phyloP scores from a whole-genome alignment of 2,329 filamentous ascomycete species.

The Exophiala dermatitidis region DNA sequence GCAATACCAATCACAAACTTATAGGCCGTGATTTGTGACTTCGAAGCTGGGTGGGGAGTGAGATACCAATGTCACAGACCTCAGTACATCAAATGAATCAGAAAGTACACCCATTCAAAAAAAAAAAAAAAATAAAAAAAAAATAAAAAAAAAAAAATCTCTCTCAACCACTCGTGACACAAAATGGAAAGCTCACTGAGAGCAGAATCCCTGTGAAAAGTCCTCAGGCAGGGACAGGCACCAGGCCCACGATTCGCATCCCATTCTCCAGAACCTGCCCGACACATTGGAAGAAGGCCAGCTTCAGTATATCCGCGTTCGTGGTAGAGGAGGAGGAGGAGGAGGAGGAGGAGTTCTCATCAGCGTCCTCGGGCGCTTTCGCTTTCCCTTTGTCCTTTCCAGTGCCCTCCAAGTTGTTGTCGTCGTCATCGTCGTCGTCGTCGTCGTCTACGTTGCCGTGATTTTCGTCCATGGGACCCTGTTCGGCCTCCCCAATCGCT shows the following conservation, averaged over 20 bases:
- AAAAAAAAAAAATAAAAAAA: too few relatives aligned
- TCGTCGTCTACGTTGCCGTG: neutral
- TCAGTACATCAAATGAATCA: too few relatives aligned
- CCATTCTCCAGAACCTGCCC: slow-evolving; percentile 72
- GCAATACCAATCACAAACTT: too few relatives aligned
- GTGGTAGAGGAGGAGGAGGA: slow-evolving; percentile 65
- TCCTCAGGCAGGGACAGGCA: slow-evolving; percentile 54
- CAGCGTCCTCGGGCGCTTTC: slow-evolving; percentile 53
- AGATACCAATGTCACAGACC: too few relatives aligned
- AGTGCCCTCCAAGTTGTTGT: slow-evolving; percentile 37
- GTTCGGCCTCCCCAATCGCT: too few relatives aligned
- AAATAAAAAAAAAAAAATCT: too few relatives aligned
- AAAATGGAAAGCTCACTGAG: too few relatives aligned
- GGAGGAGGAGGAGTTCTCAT: slow-evolving; percentile 73
- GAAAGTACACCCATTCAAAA: too few relatives aligned
- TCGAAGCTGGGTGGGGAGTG: too few relatives aligned
- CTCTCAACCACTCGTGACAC: too few relatives aligned
- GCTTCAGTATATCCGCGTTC: slow-evolving; percentile 53
- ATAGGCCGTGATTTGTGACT: too few relatives aligned
- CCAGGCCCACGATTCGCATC: slow-evolving; percentile 72
- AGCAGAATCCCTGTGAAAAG: neutral
- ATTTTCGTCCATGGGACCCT: too few relatives aligned
- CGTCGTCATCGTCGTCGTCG: neutral
- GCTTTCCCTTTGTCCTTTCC: slow-evolving; percentile 69
- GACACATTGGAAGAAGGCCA: slow-evolving; percentile 71